phyloP scores from a whole-genome alignment of 257 asterid species.

The Coffea canephora region DNA sequence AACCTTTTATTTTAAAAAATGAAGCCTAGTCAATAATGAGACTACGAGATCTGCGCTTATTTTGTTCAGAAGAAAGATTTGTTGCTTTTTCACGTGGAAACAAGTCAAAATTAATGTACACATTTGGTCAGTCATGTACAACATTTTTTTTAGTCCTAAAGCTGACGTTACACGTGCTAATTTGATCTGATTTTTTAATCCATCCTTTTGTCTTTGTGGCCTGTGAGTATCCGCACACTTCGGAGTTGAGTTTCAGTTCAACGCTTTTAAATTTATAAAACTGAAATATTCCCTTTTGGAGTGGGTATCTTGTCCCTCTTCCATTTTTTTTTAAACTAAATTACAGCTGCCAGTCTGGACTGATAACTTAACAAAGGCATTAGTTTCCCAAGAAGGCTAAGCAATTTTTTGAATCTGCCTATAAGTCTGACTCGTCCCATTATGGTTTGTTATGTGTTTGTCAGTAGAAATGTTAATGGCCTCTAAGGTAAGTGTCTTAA shows the following conservation, averaged over 20 bases:
- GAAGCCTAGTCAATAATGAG: neutral
- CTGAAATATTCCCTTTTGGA: conserved; percentile 38
- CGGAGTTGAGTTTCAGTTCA: conserved; percentile 10
- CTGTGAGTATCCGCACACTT: conserved; percentile 7
- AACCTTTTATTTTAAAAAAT: neutral
- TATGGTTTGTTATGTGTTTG: too few species aligned
- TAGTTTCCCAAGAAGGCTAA: neutral
- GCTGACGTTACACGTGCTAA: conserved; percentile 36
- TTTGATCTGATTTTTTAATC: conserved; percentile 20
- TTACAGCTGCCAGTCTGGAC: too few species aligned
- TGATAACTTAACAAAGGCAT: neutral
- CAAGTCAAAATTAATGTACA: neutral
- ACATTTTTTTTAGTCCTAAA: conserved; percentile 13
- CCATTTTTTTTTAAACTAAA: neutral
- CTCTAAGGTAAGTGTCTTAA: too few species aligned
- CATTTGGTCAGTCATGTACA: neutral
- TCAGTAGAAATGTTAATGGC: too few species aligned
- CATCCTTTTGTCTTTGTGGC: conserved; percentile 29
- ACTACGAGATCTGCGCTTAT: too few species aligned
- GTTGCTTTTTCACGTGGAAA: neutral
- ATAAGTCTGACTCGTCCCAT: neutral
- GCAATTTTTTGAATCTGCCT: neutral
- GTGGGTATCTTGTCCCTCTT: conserved; percentile 13
- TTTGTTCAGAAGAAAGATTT: neutral
- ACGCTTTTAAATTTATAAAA: conserved; percentile 25